Percentiles rank a stretch among this genome's conserved stretches.
Conservation (phyloP, 768 basidiomycete genomes). For the Boletus sp. region DNA sequence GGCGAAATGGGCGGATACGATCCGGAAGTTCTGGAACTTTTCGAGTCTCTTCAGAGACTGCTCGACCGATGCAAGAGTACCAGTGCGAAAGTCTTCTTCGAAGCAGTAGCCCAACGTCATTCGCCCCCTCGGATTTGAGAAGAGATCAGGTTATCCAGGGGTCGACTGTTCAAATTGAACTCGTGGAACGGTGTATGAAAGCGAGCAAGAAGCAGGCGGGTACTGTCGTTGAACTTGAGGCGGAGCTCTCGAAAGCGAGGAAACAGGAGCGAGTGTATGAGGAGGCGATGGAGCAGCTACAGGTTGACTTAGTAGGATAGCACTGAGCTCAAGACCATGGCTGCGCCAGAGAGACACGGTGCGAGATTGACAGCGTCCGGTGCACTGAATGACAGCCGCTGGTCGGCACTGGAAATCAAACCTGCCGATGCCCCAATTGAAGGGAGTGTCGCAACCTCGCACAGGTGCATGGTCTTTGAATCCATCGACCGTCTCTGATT, state of each 20-base stretch:
- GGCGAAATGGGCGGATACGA: constrained; percentile 77
- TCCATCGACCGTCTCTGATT: no score
- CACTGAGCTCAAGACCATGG: constrained; percentile 68
- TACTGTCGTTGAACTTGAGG: constrained; percentile 74
- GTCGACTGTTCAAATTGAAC: constrained; percentile 84
- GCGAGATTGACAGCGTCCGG: constrained; percentile 14
- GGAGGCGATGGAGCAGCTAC: constrained; percentile 91
- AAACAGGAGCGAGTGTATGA: constrained; percentile 90
- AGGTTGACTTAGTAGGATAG: constrained; percentile 91
- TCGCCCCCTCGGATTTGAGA: not conserved
- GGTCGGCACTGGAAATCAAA: no score
- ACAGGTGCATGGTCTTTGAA: no score
- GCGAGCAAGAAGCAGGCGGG: constrained; percentile 89
- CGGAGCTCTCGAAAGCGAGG: constrained; percentile 71
- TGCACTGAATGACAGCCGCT: constrained; percentile 30
- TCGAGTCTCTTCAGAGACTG: constrained; percentile 77
- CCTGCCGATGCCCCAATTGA: constrained; percentile 61
- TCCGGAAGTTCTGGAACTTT: constrained; percentile 70
- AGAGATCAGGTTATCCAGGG: constrained; percentile 86
- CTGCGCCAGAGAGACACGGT: constrained; percentile 72
- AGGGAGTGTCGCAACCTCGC: constrained; percentile 83
- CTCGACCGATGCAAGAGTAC: constrained; percentile 77
- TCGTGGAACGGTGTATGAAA: constrained; percentile 93
- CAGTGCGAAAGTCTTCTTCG: constrained; percentile 79
- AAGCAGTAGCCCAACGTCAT: constrained; percentile 42